Conservation (phyloP, 1,284 basidiomycete genomes). For the Cutaneotrichosporon sp. region DNA sequence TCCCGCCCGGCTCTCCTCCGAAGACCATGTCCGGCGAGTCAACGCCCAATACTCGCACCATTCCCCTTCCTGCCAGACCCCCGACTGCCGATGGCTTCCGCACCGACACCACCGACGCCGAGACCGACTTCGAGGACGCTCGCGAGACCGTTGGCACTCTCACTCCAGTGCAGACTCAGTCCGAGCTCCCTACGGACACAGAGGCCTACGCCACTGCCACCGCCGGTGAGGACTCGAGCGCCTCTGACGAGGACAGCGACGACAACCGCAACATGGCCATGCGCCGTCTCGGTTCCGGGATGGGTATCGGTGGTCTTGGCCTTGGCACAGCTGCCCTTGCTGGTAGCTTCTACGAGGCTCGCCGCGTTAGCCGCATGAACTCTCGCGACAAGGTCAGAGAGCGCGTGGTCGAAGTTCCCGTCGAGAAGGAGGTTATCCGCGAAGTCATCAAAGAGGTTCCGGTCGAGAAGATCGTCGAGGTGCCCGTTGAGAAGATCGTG, state of each 20-base stretch:
- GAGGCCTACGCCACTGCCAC: constrained; percentile 42
- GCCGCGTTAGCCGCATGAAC: constrained; percentile 15
- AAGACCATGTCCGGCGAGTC: constrained; percentile 23
- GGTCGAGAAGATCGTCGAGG: constrained; percentile 42
- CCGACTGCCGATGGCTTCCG: constrained; percentile 23
- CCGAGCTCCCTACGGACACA: constrained; percentile 56
- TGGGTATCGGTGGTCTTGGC: constrained; percentile 16
- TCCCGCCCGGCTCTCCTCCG: constrained; percentile 9
- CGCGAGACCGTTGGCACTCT: constrained; percentile 63
- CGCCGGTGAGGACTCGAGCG: constrained; percentile 42
- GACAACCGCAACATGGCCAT: not conserved
- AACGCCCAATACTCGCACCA: constrained; percentile 34
- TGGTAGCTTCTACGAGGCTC: constrained; percentile 29
- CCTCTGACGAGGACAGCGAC: constrained; percentile 52
- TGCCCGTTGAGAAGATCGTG: constrained; percentile 34
- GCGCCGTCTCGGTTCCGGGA: not conserved
- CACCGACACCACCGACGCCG: constrained; percentile 56
- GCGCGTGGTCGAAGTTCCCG: constrained; percentile 40
- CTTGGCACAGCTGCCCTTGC: constrained; percentile 22
- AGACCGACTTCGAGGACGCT: constrained; percentile 74
- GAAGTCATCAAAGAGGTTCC: constrained; percentile 40
- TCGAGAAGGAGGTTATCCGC: constrained; percentile 46
- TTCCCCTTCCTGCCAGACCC: constrained; percentile 27
- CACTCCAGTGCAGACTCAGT: constrained; percentile 58
- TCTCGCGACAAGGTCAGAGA: constrained; percentile 34